Conservation (phyloP, 148 eudicot species). For the Limonium bicolor region DNA sequence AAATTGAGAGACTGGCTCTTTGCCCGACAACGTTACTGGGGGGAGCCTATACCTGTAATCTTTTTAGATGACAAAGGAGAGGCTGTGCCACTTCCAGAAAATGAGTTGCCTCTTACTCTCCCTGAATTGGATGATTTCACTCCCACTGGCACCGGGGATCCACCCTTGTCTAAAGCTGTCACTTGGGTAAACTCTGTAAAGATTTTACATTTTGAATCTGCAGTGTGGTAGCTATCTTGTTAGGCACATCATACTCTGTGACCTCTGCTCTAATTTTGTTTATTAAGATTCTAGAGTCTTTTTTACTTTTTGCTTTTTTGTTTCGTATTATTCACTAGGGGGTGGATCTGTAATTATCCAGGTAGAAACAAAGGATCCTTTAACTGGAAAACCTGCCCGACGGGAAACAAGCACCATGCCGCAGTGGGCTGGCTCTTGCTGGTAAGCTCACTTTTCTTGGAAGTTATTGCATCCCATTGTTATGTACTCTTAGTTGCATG, state of each 20-base stretch:
- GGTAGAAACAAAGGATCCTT: slow-evolving; percentile 65
- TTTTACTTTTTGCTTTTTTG: too few relatives aligned
- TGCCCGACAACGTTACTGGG: slow-evolving; percentile 98
- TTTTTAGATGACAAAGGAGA: slow-evolving; percentile 50
- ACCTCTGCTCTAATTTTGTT: too few relatives aligned
- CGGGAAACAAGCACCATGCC: slow-evolving; percentile 99
- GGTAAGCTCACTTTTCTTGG: slow-evolving; percentile 39
- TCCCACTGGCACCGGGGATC: slow-evolving; percentile 98
- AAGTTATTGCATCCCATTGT: too few relatives aligned
- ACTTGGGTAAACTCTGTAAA: slow-evolving; percentile 48
- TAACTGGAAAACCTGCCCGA: slow-evolving; percentile 57
- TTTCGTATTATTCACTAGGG: too few relatives aligned
- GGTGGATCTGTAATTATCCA: slow-evolving; percentile 11
- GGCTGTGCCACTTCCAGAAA: slow-evolving; percentile 66
- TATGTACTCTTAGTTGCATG: too few relatives aligned
- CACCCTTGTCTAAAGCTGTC: slow-evolving; percentile 80
- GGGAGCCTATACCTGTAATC: slow-evolving; percentile 94
- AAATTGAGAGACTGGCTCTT: slow-evolving; percentile 98
- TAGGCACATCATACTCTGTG: neutral
- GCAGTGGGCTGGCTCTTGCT: slow-evolving; percentile 99
- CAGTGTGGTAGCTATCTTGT: neutral
- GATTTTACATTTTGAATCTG: neutral
- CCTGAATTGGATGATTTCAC: slow-evolving; percentile 97
- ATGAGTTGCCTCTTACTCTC: slow-evolving; percentile 76
- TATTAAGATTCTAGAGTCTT: too few relatives aligned